A percentile compares a stretch with the other conserved stretches of the same genome.
Conservation (phyloP, 2,329 filamentous ascomycete genomes). For the Ascosphaera acerosa region DNA sequence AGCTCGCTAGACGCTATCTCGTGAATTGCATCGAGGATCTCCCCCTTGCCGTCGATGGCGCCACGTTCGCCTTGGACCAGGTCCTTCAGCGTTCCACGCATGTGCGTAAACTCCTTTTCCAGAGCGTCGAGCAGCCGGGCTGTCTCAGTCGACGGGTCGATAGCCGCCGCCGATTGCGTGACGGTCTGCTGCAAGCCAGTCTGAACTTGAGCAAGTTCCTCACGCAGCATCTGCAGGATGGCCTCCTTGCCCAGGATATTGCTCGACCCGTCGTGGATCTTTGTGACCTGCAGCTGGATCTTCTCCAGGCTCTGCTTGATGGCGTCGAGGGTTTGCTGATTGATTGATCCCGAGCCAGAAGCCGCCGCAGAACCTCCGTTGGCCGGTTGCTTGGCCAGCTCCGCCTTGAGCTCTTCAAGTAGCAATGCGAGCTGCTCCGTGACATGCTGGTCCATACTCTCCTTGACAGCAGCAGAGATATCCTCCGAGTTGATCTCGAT, state of each 20-base stretch:
- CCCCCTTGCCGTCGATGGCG: conserved; percentile 30
- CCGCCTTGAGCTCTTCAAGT: conserved; percentile 33
- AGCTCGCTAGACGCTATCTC: conserved; percentile 19
- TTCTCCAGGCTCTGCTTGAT: conserved; percentile 20
- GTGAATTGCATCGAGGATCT: conserved; percentile 35
- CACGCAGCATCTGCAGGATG: conserved; percentile 42
- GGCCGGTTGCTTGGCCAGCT: conserved; percentile 20
- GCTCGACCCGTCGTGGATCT: background rate
- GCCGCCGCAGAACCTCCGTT: background rate
- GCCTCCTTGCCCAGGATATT: background rate
- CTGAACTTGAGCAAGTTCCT: conserved; percentile 36
- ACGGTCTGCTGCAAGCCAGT: conserved; percentile 29
- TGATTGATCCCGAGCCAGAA: no score
- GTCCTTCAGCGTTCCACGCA: conserved; percentile 52
- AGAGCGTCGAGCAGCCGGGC: conserved; percentile 45
- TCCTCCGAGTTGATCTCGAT: conserved; percentile 30
- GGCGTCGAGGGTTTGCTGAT: conserved; percentile 33
- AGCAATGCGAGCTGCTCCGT: conserved; percentile 29
- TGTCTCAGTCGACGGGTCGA: conserved; percentile 28
- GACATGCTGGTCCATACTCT: conserved; percentile 18
- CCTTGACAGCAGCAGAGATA: conserved; percentile 32
- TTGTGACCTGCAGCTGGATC: background rate
- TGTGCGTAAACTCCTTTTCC: conserved; percentile 56
- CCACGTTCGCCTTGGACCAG: conserved; percentile 36
- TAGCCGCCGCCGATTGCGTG: conserved; percentile 16